Evolutionary conservation across 306 rosid species (phyloP).

Genomic region (Inga oerstediana): DNA sequence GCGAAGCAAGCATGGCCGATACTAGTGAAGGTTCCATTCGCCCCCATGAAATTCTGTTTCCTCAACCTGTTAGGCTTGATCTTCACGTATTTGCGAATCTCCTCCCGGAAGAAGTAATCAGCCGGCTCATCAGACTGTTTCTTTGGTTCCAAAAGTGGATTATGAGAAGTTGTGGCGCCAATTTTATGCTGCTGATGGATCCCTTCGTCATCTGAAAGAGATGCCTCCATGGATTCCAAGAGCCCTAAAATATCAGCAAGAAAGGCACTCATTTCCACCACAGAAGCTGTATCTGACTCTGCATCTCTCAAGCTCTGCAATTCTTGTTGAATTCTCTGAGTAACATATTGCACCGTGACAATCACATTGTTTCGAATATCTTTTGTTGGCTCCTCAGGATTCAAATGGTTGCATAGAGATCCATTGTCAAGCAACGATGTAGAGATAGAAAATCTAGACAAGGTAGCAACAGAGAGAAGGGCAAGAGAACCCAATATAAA

Average conservation of each 20-base stretch:
- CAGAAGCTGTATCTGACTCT: constrained; percentile 27
- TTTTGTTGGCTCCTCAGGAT: constrained; percentile 19
- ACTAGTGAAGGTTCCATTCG: constrained; percentile 80
- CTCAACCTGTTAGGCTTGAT: constrained; percentile 69
- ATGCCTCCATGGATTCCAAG: constrained; percentile 44
- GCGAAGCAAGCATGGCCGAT: constrained; percentile 77
- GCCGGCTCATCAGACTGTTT: constrained; percentile 50
- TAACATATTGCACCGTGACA: constrained; percentile 39
- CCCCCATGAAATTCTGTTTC: constrained; percentile 85
- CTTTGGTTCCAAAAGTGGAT: constrained; percentile 49
- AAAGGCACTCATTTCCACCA: constrained; percentile 41
- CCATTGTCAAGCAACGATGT: constrained; percentile 50
- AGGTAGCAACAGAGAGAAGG: constrained; percentile 47
- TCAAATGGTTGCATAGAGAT: constrained; percentile 39
- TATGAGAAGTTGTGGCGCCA: constrained; percentile 18
- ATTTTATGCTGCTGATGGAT: neutral
- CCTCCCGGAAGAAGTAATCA: constrained; percentile 64
- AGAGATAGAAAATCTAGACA: constrained; percentile 50
- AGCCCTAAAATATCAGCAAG: constrained; percentile 70
- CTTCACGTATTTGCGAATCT: constrained; percentile 69
- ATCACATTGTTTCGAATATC: constrained; percentile 32
- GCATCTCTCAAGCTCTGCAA: constrained; percentile 42
- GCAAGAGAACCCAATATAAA: constrained; percentile 45
- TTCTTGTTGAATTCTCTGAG: constrained; percentile 53
- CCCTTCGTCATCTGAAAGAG: constrained; percentile 23